These are phyloP conservation scores for Monilinia polystroma DNA, from an alignment of 2,329 filamentous ascomycete genomes.

Conservation along the genomic window DNA sequence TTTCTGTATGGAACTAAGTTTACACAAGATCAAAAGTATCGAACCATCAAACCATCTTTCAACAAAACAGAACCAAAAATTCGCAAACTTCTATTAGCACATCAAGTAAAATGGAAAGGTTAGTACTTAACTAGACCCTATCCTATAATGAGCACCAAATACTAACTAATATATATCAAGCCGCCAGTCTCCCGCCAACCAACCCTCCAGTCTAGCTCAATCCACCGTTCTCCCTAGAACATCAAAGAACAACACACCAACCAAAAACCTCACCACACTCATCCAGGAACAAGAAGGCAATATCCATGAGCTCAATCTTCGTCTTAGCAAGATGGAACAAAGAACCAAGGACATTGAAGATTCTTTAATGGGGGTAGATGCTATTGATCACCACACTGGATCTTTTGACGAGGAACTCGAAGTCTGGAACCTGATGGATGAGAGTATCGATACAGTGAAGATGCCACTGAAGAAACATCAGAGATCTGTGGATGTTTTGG, in stretches of 20 bases:
- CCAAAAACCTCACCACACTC: background rate
- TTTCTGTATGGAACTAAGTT: background rate
- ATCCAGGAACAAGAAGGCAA: background rate
- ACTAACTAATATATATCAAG: background rate
- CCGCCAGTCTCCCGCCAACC: background rate
- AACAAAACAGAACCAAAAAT: no score
- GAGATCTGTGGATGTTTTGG: background rate
- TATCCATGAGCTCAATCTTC: background rate
- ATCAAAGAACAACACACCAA: background rate
- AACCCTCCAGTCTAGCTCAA: background rate
- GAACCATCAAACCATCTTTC: background rate
- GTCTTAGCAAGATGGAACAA: background rate
- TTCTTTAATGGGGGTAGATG: background rate
- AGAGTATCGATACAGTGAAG: no score
- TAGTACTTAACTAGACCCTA: no score
- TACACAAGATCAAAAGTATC: background rate
- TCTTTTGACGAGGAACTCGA: background rate
- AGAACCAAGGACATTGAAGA: background rate
- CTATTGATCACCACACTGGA: background rate
- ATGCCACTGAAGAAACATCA: background rate
- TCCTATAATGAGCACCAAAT: no score
- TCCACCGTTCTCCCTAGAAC: background rate
- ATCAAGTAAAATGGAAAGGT: background rate
- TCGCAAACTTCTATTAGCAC: background rate
- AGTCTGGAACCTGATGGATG: background rate